Evolutionary conservation across 257 asterid genomes (phyloP).

Genomic region (Plantago major): DNA sequence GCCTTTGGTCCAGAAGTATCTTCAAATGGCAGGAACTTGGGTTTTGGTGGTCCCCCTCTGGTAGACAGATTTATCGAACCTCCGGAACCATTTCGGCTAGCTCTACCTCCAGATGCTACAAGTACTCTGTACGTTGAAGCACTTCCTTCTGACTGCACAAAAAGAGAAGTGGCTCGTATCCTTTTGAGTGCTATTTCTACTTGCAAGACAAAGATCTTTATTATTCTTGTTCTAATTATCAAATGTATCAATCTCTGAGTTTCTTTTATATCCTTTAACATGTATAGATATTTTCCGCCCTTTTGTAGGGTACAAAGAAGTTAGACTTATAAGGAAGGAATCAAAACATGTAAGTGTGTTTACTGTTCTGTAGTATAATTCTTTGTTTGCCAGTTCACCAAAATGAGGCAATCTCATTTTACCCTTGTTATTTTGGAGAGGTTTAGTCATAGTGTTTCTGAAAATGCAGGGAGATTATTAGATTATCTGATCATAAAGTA

Average conservation of each 20-base stretch:
- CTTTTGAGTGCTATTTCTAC: slow-evolving; percentile 14
- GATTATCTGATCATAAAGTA: too few relatives aligned
- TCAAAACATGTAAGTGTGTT: slow-evolving; percentile 38
- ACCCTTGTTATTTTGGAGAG: too few relatives aligned
- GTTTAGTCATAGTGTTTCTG: too few relatives aligned
- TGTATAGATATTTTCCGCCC: slow-evolving; percentile 50
- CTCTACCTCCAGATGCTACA: slow-evolving; percentile 60
- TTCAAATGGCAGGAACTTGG: slow-evolving; percentile 34
- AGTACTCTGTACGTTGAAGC: slow-evolving; percentile 52
- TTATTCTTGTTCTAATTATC: too few relatives aligned
- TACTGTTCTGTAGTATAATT: background rate
- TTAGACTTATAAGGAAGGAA: slow-evolving; percentile 51
- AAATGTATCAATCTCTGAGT: background rate
- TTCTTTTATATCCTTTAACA: slow-evolving; percentile 23
- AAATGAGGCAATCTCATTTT: too few relatives aligned
- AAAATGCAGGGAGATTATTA: too few relatives aligned
- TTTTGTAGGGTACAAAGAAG: slow-evolving; percentile 59
- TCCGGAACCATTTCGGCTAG: slow-evolving; percentile 27
- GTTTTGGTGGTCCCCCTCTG: slow-evolving; percentile 29
- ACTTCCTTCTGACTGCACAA: slow-evolving; percentile 49
- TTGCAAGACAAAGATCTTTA: background rate
- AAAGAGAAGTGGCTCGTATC: slow-evolving; percentile 63
- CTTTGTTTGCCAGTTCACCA: too few relatives aligned
- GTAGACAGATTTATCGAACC: slow-evolving; percentile 33
- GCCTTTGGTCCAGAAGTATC: slow-evolving; percentile 26